A percentile compares a stretch with the other conserved stretches of the same genome.
Evolutionary conservation across 73 alveolate species (phyloP).

Genomic region (Paramecium tetraurelia): DNA sequence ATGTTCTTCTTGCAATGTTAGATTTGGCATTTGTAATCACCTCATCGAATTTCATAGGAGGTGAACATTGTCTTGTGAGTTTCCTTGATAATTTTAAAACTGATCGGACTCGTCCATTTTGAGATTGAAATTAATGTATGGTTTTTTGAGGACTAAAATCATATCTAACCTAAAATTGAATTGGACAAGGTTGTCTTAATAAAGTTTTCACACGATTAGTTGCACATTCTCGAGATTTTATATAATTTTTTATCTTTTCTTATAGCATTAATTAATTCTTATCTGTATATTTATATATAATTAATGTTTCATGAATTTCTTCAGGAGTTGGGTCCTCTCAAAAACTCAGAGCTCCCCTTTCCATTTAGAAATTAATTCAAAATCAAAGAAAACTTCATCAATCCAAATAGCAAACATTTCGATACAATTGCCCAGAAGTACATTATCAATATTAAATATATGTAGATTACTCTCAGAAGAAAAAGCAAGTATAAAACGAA

Average conservation of each 20-base stretch:
- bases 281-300: background rate
- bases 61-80: background rate
- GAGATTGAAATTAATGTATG: background rate
- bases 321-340: background rate
- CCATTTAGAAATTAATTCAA: background rate
- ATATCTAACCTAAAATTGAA: background rate
- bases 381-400: background rate
- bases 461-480: background rate
- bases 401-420: conserved; percentile 45
- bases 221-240: background rate
- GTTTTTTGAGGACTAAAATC: background rate
- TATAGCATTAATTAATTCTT: background rate
- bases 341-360: conserved; percentile 12
- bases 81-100: background rate
- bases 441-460: background rate
- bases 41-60: background rate
- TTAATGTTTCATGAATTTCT: background rate
- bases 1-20: background rate
- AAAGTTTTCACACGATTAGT: background rate
- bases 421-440: background rate
- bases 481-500: background rate
- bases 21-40: background rate
- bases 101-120: background rate
- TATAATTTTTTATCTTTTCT: conserved; percentile 18
- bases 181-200: background rate